Conservation (phyloP, 1,284 basidiomycete species). For the Athelia psychrophila region DNA sequence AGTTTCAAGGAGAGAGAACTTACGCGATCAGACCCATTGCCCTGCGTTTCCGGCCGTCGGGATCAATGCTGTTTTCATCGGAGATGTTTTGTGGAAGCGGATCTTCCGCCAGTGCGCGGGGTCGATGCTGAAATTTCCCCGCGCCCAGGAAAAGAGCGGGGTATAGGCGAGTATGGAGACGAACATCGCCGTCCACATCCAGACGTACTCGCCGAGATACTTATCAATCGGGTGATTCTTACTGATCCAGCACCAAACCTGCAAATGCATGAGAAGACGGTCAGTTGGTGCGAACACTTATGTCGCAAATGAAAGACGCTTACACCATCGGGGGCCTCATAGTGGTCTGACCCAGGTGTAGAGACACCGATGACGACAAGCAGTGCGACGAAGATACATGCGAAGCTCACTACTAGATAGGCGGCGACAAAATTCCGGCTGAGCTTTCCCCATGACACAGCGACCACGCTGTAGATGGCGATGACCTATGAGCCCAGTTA, state of each 20-base stretch:
- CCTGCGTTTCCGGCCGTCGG: conserved; percentile 15
- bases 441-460: conserved; percentile 31
- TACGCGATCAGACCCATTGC: conserved; percentile 30
- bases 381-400: conserved; percentile 34
- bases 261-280: background rate
- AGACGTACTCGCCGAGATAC: conserved; percentile 38
- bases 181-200: conserved; percentile 39
- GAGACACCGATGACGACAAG: conserved; percentile 32
- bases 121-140: conserved; percentile 33
- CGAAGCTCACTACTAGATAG: conserved; percentile 20
- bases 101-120: conserved; percentile 33
- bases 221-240: conserved; percentile 25
- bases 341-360: conserved; percentile 15
- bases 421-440: conserved; percentile 19
- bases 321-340: conserved; percentile 33
- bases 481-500: conserved; percentile 21
- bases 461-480: conserved; percentile 33
- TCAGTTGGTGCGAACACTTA: conserved; percentile 1
- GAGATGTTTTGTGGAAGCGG: conserved; percentile 16
- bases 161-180: conserved; percentile 33
- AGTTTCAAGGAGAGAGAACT: conserved; percentile 7
- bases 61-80: conserved; percentile 7
- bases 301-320: conserved; percentile 11
- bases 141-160: conserved; percentile 35
- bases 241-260: conserved; percentile 46